These are phyloP conservation scores for Leishmania mexicana DNA, from an alignment of 208 protist species.

Conservation along the genomic window DNA sequence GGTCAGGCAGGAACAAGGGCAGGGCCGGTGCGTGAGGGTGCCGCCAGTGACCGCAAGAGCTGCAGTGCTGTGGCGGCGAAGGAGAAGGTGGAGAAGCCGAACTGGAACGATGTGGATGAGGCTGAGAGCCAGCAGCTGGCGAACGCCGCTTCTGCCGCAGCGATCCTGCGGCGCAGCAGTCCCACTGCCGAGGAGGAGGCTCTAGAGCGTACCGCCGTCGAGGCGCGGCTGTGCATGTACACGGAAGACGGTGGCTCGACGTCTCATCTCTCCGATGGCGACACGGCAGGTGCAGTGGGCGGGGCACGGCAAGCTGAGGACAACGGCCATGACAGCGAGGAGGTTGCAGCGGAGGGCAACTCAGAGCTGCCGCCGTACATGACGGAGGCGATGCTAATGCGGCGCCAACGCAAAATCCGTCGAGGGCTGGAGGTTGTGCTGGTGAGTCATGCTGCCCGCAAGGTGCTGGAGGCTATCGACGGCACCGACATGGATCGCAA, in stretches of 20 bases:
- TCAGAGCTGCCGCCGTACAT: conserved; percentile 35
- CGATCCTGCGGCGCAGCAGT: conserved; percentile 20
- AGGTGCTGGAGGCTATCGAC: conserved; percentile 33
- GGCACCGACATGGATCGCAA: conserved; percentile 28
- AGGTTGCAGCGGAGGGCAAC: conserved; percentile 9
- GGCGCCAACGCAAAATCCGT: conserved; percentile 40
- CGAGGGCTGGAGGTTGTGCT: conserved; percentile 38
- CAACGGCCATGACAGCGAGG: neutral
- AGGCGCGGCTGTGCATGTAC: conserved; percentile 29
- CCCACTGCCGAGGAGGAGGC: conserved; percentile 17
- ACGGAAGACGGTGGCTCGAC: neutral
- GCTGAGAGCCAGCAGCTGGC: conserved; percentile 30
- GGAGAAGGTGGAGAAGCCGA: neutral
- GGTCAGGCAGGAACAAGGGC: neutral
- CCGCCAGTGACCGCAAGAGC: neutral
- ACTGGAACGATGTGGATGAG: conserved; percentile 22
- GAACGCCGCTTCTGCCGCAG: conserved; percentile 27
- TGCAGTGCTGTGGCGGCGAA: neutral
- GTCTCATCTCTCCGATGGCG: conserved; percentile 4
- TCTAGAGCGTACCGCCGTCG: conserved; percentile 18
- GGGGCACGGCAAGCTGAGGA: neutral
- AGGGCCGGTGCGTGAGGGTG: neutral
- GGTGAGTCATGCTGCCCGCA: conserved; percentile 45
- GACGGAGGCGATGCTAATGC: conserved; percentile 39
- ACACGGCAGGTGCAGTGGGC: neutral